Conservation (phyloP, 2,329 filamentous ascomycete species). For the Nothopassalora personata region DNA sequence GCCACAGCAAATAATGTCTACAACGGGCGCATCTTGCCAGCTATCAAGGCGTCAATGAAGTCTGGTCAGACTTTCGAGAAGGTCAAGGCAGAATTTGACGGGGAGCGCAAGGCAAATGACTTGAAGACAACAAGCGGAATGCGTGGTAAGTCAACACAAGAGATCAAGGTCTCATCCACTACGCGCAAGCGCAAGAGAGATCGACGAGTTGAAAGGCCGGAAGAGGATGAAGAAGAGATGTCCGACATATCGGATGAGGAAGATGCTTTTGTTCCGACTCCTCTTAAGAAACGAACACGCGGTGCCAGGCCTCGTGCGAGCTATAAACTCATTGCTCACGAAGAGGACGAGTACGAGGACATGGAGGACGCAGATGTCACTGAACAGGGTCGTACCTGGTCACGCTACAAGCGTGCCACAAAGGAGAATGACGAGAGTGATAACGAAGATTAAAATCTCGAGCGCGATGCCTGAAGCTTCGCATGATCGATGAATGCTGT, state of each 20-base stretch:
- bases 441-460: background rate
- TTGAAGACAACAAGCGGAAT: background rate
- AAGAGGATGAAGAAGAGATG: background rate
- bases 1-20: background rate
- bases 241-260: background rate
- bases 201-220: background rate
- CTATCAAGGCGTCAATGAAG: background rate
- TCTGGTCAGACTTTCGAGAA: background rate
- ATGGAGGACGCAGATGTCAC: background rate
- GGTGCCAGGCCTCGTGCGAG: background rate
- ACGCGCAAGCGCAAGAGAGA: background rate
- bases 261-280: background rate
- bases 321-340: background rate
- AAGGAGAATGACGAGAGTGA: background rate
- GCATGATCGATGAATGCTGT: background rate
- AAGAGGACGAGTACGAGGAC: background rate
- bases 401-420: background rate
- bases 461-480: background rate
- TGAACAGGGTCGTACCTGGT: background rate
- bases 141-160: background rate
- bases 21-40: background rate
- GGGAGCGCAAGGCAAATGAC: background rate
- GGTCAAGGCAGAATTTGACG: background rate
- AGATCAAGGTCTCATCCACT: background rate
- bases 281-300: background rate